Evolutionary conservation across 148 eudicot genomes (phyloP).

Genomic region (Rhododendron henanense): DNA sequence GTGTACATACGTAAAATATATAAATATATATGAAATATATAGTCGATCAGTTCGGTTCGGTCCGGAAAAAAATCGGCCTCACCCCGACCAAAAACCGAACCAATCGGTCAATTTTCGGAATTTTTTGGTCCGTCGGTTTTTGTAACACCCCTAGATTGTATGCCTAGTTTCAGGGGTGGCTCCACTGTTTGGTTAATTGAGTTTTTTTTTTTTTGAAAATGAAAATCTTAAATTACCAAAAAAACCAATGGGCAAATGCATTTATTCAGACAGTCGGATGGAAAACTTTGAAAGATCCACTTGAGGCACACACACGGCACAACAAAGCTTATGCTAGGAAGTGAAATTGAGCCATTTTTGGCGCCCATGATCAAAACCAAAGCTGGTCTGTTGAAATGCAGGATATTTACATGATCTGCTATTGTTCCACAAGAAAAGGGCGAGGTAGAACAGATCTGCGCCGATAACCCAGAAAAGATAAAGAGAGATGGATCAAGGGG

Average conservation of each 20-base stretch:
- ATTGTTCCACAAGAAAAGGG: neutral
- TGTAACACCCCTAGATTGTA: neutral
- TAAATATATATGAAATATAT: too few species aligned
- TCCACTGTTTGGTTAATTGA: neutral
- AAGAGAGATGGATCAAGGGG: neutral
- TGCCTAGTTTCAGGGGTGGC: neutral
- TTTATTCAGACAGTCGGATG: neutral
- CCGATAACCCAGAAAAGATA: neutral
- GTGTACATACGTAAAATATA: too few species aligned
- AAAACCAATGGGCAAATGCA: neutral
- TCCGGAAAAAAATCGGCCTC: too few species aligned
- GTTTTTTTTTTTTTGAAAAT: too few species aligned
- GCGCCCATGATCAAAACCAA: neutral
- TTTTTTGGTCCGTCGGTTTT: too few species aligned
- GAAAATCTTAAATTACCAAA: neutral
- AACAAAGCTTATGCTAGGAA: neutral
- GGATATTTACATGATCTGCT: neutral
- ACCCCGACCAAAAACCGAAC: too few species aligned
- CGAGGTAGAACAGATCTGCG: too few species aligned
- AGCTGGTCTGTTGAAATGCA: neutral
- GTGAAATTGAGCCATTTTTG: neutral
- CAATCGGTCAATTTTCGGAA: too few species aligned
- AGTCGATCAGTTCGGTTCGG: too few species aligned
- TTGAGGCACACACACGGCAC: neutral
- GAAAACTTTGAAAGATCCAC: neutral